Percentiles rank a stretch among this genome's conserved stretches.
Evolutionary conservation across 2,329 filamentous ascomycete genomes (phyloP).

Genomic region (Alternaria infectoria): DNA sequence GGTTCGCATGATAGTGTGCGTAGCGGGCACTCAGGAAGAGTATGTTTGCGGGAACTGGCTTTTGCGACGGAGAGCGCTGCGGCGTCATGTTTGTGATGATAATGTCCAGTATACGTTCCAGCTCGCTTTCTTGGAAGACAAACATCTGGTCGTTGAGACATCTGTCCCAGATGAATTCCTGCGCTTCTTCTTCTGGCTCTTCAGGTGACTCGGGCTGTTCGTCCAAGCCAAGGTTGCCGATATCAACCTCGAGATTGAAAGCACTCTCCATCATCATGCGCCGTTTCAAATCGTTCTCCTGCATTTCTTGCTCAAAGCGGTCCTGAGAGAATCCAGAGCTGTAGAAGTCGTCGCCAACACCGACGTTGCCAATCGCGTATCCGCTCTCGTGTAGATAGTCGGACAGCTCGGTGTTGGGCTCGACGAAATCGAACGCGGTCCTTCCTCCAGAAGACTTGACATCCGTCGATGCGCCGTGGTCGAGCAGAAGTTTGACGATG

Average conservation of each 20-base stretch:
- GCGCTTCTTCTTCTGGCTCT: constrained; percentile 86
- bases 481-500: constrained; percentile 89
- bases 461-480: constrained; percentile 93
- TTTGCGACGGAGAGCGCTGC: constrained; percentile 93
- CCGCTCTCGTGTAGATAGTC: constrained; percentile 94
- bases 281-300: constrained; percentile 92
- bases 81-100: constrained; percentile 98
- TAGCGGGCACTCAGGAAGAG: constrained; percentile 95
- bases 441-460: constrained; percentile 93
- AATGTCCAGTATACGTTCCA: constrained; percentile 90
- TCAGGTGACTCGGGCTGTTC: constrained; percentile 82
- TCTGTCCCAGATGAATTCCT: constrained; percentile 94
- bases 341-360: constrained; percentile 89
- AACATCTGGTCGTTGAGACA: constrained; percentile 99
- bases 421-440: constrained; percentile 94
- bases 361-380: constrained; percentile 83
- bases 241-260: constrained; percentile 91
- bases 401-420: constrained; percentile 94
- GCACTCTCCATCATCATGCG: constrained; percentile 99
- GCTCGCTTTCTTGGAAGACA: constrained; percentile 93
- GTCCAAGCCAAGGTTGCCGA: constrained; percentile 94
- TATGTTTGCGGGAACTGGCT: constrained; percentile 96
- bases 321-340: constrained; percentile 90
- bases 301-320: constrained; percentile 95
- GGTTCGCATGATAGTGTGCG: constrained; percentile 92